Percentiles rank a stretch among this genome's conserved stretches.
phyloP scores from a whole-genome alignment of 208 protist species.

The Leishmania braziliensis region DNA sequence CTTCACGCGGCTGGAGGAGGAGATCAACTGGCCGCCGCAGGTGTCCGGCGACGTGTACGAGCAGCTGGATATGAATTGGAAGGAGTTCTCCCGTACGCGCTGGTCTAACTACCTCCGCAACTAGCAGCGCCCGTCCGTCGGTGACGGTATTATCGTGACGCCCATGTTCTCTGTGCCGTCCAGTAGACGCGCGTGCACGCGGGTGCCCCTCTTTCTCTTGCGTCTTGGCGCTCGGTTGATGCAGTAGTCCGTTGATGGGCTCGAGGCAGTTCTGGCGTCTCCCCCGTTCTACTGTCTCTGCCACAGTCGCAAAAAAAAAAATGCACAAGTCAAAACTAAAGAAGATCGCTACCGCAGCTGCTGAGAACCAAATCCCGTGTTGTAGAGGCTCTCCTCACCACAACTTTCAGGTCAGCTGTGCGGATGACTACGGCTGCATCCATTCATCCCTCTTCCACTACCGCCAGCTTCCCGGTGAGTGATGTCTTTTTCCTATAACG shows the following conservation, averaged over 20 bases:
- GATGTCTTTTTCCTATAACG: too few species aligned
- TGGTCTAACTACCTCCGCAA: constrained; percentile 90
- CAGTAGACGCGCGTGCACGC: neutral
- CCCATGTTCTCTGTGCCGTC: neutral
- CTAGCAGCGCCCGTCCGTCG: constrained; percentile 19
- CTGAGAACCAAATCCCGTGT: neutral
- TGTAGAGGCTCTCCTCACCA: neutral
- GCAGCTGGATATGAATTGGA: constrained; percentile 93
- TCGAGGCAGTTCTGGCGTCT: neutral
- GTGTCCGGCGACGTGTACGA: constrained; percentile 84
- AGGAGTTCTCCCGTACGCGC: constrained; percentile 90
- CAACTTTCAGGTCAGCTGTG: neutral
- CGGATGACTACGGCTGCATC: neutral
- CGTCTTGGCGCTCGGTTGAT: neutral
- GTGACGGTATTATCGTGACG: neutral
- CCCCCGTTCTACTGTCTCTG: neutral
- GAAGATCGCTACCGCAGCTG: neutral
- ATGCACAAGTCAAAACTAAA: neutral
- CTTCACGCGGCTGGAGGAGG: constrained; percentile 85
- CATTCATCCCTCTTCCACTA: neutral
- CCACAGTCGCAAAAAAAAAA: neutral
- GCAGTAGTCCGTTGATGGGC: neutral
- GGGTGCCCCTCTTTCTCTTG: neutral
- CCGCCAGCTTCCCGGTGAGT: too few species aligned
- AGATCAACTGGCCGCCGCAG: constrained; percentile 92